Evolutionary conservation across 2,329 filamentous ascomycete genomes (phyloP).

Genomic region (Volutella citrinella): DNA sequence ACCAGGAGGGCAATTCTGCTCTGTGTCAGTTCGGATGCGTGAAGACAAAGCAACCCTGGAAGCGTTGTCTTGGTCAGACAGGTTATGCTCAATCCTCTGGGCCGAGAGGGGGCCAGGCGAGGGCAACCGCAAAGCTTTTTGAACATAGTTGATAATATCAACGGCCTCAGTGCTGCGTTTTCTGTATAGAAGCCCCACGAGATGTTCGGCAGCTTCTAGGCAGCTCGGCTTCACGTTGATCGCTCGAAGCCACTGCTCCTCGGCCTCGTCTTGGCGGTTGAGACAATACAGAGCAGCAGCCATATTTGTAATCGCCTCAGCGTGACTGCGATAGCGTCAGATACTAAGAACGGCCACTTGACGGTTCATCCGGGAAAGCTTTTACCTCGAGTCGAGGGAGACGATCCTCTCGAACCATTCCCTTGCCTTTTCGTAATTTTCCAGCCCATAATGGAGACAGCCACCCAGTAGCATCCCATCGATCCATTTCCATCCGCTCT

Average conservation of each 20-base stretch:
- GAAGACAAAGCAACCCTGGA: slow-evolving; percentile 6
- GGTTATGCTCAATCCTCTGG: too few relatives aligned
- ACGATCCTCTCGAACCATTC: slow-evolving; percentile 70
- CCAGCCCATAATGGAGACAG: slow-evolving; percentile 86
- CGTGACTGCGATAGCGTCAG: slow-evolving; percentile 57
- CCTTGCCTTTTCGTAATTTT: slow-evolving; percentile 74
- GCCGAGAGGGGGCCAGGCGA: slow-evolving; percentile 11
- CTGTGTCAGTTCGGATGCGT: slow-evolving; percentile 18
- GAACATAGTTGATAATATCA: slow-evolving; percentile 80
- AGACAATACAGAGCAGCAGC: slow-evolving; percentile 86
- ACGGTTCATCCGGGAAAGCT: slow-evolving; percentile 26
- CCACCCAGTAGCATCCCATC: slow-evolving; percentile 91
- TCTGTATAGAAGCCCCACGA: slow-evolving; percentile 83
- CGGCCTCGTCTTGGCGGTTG: slow-evolving; percentile 77
- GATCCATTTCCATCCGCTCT: slow-evolving; percentile 83
- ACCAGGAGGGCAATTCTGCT: slow-evolving; percentile 22
- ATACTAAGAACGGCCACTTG: slow-evolving; percentile 28
- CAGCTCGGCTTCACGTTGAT: slow-evolving; percentile 81
- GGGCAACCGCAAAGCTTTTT: slow-evolving; percentile 61
- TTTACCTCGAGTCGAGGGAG: slow-evolving; percentile 54
- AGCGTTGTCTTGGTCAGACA: slow-evolving; percentile 10
- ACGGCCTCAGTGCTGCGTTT: slow-evolving; percentile 83
- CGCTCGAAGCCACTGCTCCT: slow-evolving; percentile 81
- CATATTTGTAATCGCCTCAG: slow-evolving; percentile 91
- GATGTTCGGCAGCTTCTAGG: slow-evolving; percentile 91